These are phyloP conservation scores for Heritiera fomes DNA, from an alignment of 345 rosid genomes.

Conservation along the genomic window DNA sequence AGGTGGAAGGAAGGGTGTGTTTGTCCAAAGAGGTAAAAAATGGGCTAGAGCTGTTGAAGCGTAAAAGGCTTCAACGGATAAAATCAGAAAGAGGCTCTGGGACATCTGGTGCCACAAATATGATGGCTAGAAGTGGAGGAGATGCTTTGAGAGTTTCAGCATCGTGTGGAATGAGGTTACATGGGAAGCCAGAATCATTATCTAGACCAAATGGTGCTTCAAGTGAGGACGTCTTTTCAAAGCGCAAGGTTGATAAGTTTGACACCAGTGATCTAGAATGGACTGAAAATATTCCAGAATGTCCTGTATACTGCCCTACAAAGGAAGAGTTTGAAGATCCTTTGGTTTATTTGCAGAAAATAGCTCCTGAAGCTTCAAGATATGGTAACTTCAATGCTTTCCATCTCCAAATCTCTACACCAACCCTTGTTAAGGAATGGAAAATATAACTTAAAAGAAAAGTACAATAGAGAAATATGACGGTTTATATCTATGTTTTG, in stretches of 20 bases:
- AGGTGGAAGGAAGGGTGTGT: slow-evolving; percentile 95
- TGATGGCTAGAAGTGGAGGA: slow-evolving; percentile 81
- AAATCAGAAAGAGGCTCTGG: slow-evolving; percentile 53
- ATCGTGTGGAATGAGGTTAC: slow-evolving; percentile 77
- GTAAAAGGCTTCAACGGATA: slow-evolving; percentile 72
- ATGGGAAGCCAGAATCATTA: slow-evolving; percentile 42
- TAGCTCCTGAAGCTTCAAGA: slow-evolving; percentile 92
- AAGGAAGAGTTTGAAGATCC: slow-evolving; percentile 98
- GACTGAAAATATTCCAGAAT: slow-evolving; percentile 85
- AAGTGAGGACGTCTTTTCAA: slow-evolving; percentile 49
- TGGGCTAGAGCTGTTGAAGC: slow-evolving; percentile 80
- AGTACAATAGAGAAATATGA: background rate
- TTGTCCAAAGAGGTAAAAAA: slow-evolving; percentile 67
- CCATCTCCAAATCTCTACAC: background rate
- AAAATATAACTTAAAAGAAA: slow-evolving; percentile 7
- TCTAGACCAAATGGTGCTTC: slow-evolving; percentile 37
- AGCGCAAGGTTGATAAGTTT: slow-evolving; percentile 73
- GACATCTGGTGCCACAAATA: slow-evolving; percentile 40
- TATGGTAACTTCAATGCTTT: slow-evolving; percentile 53
- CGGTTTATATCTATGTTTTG: background rate
- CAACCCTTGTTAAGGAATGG: background rate
- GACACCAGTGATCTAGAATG: slow-evolving; percentile 75
- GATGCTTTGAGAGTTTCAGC: slow-evolving; percentile 79
- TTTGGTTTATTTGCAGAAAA: slow-evolving; percentile 81
- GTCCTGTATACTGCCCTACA: slow-evolving; percentile 93